Evolutionary conservation across 352 stramenopile genomes (phyloP), one percentile per base, ranked within the genome.

Genomic region (Phytophthora tentaculata): DNA sequence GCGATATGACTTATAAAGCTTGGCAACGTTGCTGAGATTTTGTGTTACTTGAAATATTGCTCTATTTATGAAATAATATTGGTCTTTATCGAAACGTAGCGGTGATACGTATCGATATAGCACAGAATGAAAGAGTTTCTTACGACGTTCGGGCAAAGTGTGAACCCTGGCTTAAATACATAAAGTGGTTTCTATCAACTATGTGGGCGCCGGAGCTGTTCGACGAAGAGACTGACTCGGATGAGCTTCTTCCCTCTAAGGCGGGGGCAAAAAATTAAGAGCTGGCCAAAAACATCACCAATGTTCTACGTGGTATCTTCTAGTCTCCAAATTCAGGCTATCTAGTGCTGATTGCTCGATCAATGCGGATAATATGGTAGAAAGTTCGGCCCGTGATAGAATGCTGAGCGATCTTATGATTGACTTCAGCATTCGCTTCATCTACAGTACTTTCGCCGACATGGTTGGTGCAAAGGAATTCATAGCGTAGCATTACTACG

Each of bases 391-490:
- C 10, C 32, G 32, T 3, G 32, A 39, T 28, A 17, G 9, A 50
- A 56, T 55, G 56, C 44, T 64, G 19, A 56, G 12, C 23, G 56
- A 51, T 19, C 12, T n/a, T 2, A 19, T 63, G 12, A 55, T 55
- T 17, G 56, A 55, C 19, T 63, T 55, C 20, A 26, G 20, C 12
- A 49, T 64, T 50, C 45, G 45, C 2, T 56, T 22, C 20, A 64
- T 56, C n/a, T 64, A 45, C 20, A 29, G 13, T 17, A 22, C 9
- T 61, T 14, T 51, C 39, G 23, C n/a, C n/a, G n/a, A n/a, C n/a
- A n/a, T n/a, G n/a, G n/a, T n/a, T n/a, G n/a, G n/a, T n/a, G n/a
- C n/a, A n/a, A n/a, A n/a, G n/a, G n/a, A n/a, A n/a, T n/a, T n/a
- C n/a, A n/a, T n/a, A n/a, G n/a, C n/a, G n/a, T n/a, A n/a, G 23